phyloP scores from a whole-genome alignment of 2,329 filamentous ascomycete genomes.

The Setomelanomma holmii region DNA sequence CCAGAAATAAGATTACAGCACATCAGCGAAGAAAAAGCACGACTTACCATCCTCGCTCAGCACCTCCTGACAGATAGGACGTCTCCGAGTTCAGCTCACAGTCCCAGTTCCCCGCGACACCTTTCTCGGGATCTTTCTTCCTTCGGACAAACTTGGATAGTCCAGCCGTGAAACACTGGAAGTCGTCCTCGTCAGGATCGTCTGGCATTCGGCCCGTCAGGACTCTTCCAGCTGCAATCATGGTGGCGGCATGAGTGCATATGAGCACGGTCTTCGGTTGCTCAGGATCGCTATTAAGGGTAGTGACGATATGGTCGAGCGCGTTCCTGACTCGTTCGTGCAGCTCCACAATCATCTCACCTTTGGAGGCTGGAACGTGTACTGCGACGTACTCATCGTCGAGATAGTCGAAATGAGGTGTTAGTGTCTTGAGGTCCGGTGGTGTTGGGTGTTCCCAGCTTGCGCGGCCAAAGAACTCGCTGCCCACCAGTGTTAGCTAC shows the following conservation, averaged over 20 bases:
- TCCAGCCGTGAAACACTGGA: slow-evolving; percentile 83
- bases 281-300: slow-evolving; percentile 72
- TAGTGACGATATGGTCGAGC: slow-evolving; percentile 72
- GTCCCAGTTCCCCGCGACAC: slow-evolving; percentile 79
- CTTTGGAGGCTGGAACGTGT: slow-evolving; percentile 73
- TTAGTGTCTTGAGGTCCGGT: slow-evolving; percentile 67
- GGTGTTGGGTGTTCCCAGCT: slow-evolving; percentile 85
- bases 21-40: background rate
- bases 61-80: slow-evolving; percentile 77
- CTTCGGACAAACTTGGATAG: slow-evolving; percentile 71
- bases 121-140: slow-evolving; percentile 57
- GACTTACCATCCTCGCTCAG: slow-evolving; percentile 84
- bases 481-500: slow-evolving; percentile 39
- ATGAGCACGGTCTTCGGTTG: slow-evolving; percentile 73
- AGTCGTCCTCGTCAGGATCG: slow-evolving; percentile 77
- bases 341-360: slow-evolving; percentile 80
- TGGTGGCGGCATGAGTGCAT: slow-evolving; percentile 86
- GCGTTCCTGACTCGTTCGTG: slow-evolving; percentile 80
- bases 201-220: slow-evolving; percentile 80
- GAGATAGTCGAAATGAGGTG: slow-evolving; percentile 70
- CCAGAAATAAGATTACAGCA: background rate
- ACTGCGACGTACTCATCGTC: slow-evolving; percentile 65
- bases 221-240: slow-evolving; percentile 84
- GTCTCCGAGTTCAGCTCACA: slow-evolving; percentile 85
- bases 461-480: slow-evolving; percentile 92